Base-by-base conservation (phyloP, 2,329 filamentous ascomycete species). In the Knufia fluminis region DNA sequence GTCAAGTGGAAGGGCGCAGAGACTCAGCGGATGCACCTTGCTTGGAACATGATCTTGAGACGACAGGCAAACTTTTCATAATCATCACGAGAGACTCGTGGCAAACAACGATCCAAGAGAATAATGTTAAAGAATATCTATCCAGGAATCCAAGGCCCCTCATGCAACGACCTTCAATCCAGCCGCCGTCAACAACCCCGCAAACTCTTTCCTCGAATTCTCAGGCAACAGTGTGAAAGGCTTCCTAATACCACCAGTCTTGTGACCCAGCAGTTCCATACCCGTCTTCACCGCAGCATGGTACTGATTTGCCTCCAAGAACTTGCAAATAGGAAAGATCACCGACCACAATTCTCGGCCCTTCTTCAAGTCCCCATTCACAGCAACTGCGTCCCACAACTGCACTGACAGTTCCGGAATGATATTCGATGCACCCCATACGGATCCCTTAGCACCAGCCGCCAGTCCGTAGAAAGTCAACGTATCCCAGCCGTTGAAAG, bases 401-500 rank as follows among this genome's bases (percentile, higher is more conserved):
- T 72, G 59, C 14, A 72, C 63, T 0, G 71, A 71, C 16, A 75
- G 58, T 53, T 75, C 72, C 0, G 73, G 73, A 8, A 76, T 70
- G 14, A 76, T 62, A 50, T 76, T 76, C 1, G 72, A 68, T 0
- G 73, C 71, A 1, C 73, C 73, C 73, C 73, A 76, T 1, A 76
- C 69, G 2, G 68, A 70, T 2, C 73, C 73, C 40, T 71, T 71
- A 7, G 71, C 70, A 0, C 73, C 73, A 1, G 72, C 72, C 0
- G 69, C 70, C 8, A 76, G 60, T 8, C 73, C 72, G 53, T 76
- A 76, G 57, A 76, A 76, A 0, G 73, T 76, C 14, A 76, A 60
- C 0, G 72, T 76, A 51, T 76, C 73, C 73, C 73, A 76, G 1
- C 73, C 73, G 49, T 76, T 76, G 58, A 76, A 74, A 0, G 69